Evolutionary conservation across 2,329 filamentous ascomycete species (phyloP), one percentile per base, ranked within the genome.

Genomic region (Scedosporium aurantiacum): DNA sequence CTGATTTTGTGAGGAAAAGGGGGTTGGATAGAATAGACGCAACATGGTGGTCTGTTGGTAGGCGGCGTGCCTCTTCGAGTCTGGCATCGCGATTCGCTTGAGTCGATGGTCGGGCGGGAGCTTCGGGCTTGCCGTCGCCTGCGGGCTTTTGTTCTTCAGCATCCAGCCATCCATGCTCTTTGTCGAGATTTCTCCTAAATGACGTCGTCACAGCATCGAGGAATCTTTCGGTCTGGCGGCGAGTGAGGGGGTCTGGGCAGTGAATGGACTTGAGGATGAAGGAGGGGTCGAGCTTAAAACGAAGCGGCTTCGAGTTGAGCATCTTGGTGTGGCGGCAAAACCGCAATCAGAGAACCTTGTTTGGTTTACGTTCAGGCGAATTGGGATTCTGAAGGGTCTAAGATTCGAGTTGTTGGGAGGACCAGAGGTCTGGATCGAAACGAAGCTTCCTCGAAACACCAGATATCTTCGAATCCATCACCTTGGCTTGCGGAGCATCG

Each of bases 151-250:
- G 47, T 14, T 74, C 68, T 14, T 72, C 69, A 16, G 70, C 64
- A 32, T 37, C 32, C 32, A 73, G 67, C 67, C 72, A 77, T 63
- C 81, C 81, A 66, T 85, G 79, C 67, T 85, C 82, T 52, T 72
- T 75, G 66, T 84, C 81, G n/a, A 85, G 78, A 32, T 83, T 79
- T 61, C 76, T 76, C 59, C 82, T 78, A 68, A 85, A 85, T 2
- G 82, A 84, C 5, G 74, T 71, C 58, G 82, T 85, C 59, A 85
- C 75, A 40, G 77, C 76, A 60, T 82, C 75, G 64, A 84, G 79
- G 7, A 85, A 76, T 66, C 79, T 78, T 63, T 81, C 76, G 27
- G 80, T 79, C 61, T 83, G 79, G 61, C 76, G 74, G 52, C 73
- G 71, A 54, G 73, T 79, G 45, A 85, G 71, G 1, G 79, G 76